A percentile compares a stretch with the other conserved stretches of the same genome.
phyloP scores from a whole-genome alignment of 768 basidiomycete genomes.

The Podaxis mareebaensis region DNA sequence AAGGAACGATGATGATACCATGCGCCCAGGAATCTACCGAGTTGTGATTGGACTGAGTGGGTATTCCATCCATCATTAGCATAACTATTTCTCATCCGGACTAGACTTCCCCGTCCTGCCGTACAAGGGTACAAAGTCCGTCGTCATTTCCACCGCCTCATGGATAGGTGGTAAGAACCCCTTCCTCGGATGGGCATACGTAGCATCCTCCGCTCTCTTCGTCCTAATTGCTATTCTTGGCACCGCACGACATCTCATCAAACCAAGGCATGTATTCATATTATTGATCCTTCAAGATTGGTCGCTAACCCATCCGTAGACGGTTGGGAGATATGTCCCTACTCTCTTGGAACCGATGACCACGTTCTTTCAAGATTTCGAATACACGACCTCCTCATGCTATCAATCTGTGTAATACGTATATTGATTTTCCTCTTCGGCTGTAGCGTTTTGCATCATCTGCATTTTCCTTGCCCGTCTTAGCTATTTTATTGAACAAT shows the following conservation, averaged over 20 bases:
- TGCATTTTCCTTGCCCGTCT: not conserved
- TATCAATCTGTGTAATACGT: slow-evolving; percentile 28
- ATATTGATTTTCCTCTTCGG: not conserved
- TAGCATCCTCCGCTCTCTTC: slow-evolving; percentile 85
- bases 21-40: slow-evolving; percentile 74
- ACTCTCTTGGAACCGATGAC: slow-evolving; percentile 79
- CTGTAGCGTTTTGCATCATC: not conserved
- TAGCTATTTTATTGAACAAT: slow-evolving; percentile 3
- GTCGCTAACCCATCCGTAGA: slow-evolving; percentile 36
- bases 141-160: slow-evolving; percentile 95
- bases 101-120: slow-evolving; percentile 90
- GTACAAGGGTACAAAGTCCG: slow-evolving; percentile 93
- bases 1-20: slow-evolving; percentile 77
- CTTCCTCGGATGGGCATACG: slow-evolving; percentile 98
- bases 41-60: slow-evolving; percentile 80
- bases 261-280: slow-evolving; percentile 66
- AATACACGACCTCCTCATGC: slow-evolving; percentile 15
- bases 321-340: slow-evolving; percentile 86
- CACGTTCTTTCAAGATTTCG: slow-evolving; percentile 10
- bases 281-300: not conserved
- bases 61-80: slow-evolving; percentile 30
- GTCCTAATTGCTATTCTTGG: slow-evolving; percentile 85
- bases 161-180: slow-evolving; percentile 99
- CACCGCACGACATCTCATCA: slow-evolving; percentile 89
- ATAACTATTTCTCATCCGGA: slow-evolving; percentile 16